Percentiles rank a stretch among this genome's conserved stretches.
These are phyloP conservation scores for Dothideomycetes sp. DNA, from an alignment of 2,329 filamentous ascomycete genomes.

Conservation along the genomic window DNA sequence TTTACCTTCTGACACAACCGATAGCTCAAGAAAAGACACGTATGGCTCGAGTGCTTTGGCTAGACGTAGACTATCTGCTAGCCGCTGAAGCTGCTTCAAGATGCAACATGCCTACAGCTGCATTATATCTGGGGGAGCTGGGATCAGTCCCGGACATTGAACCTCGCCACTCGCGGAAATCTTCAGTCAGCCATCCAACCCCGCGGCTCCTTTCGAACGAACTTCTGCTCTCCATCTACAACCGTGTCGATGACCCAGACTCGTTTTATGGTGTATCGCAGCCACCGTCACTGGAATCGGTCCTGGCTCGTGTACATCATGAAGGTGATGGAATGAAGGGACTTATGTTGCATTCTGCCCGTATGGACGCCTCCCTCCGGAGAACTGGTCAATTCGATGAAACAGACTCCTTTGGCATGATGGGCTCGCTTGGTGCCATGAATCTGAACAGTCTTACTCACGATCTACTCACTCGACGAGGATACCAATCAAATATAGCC, in stretches of 20 bases:
- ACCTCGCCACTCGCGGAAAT: conserved; percentile 52
- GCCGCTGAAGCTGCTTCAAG: conserved; percentile 62
- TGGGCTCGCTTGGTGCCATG: conserved; percentile 68
- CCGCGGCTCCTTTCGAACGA: conserved; percentile 47
- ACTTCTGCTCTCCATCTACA: conserved; percentile 72
- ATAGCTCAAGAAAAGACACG: conserved; percentile 67
- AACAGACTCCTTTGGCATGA: conserved; percentile 57
- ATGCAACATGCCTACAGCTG: conserved; percentile 81
- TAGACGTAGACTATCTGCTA: conserved; percentile 67
- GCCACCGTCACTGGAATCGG: conserved; percentile 63
- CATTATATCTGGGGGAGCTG: conserved; percentile 74
- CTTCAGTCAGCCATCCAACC: conserved; percentile 44
- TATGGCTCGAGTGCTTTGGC: conserved; percentile 71
- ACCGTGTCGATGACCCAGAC: conserved; percentile 90
- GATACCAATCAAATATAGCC: conserved; percentile 48
- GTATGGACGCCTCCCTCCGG: conserved; percentile 77
- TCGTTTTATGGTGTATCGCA: conserved; percentile 88
- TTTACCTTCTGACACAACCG: conserved; percentile 80
- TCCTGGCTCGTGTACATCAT: conserved; percentile 76
- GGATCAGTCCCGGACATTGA: not conserved
- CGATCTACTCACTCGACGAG: conserved; percentile 62
- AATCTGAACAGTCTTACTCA: conserved; percentile 81
- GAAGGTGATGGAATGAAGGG: conserved; percentile 82
- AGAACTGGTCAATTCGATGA: conserved; percentile 46
- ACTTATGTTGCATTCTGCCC: conserved; percentile 80